Percentiles rank a stretch among this genome's conserved stretches.
phyloP scores from a whole-genome alignment of 2,329 filamentous ascomycete genomes.

The Drechslera avenae region DNA sequence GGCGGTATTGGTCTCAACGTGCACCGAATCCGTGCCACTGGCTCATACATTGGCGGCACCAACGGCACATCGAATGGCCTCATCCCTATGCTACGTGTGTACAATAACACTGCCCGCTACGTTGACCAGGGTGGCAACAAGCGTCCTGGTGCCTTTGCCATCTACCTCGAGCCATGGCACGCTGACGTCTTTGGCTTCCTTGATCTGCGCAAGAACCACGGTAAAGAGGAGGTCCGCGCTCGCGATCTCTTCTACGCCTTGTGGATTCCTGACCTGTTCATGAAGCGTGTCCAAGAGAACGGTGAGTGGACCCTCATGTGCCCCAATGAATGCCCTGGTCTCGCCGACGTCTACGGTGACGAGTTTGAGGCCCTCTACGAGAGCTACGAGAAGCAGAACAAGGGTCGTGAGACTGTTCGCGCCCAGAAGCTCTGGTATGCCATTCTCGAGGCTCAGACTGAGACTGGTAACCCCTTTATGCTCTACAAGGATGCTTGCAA shows the following conservation, averaged over 20 bases:
- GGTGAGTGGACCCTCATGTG: constrained; percentile 98
- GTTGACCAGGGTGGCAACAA: constrained; percentile 99
- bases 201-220: constrained; percentile 98
- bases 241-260: constrained; percentile 97
- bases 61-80: constrained; percentile 98
- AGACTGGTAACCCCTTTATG: constrained; percentile 99
- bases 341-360: constrained; percentile 95
- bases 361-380: constrained; percentile 96
- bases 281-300: constrained; percentile 99
- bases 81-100: constrained; percentile 96
- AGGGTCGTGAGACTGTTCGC: constrained; percentile 88
- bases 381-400: constrained; percentile 82
- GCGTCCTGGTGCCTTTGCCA: constrained; percentile 95
- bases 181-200: constrained; percentile 97
- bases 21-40: constrained; percentile 94
- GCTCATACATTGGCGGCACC: constrained; percentile 96
- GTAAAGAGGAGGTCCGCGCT: constrained; percentile 96
- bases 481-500: constrained; percentile 99
- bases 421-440: constrained; percentile 99
- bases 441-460: constrained; percentile 95
- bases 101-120: constrained; percentile 98
- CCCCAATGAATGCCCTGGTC: constrained; percentile 91
- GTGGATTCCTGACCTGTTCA: constrained; percentile 99
- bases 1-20: constrained; percentile 97
- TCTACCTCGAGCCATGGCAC: constrained; percentile 99